Evolutionary conservation across 164 flowering plant genomes (phyloP).

Genomic region (Santalum album): DNA sequence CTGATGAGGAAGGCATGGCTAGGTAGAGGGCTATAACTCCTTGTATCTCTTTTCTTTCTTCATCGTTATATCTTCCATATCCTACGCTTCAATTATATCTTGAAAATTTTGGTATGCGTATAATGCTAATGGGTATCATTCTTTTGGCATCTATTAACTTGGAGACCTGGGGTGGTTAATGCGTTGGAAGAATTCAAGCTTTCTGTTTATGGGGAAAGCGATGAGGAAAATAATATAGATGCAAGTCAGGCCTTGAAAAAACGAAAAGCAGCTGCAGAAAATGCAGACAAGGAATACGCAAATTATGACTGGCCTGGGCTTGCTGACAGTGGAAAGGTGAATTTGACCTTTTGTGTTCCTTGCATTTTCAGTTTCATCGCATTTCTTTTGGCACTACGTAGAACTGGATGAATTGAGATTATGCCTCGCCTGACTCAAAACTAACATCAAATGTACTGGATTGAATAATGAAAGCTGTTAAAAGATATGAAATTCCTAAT

Average conservation of each 20-base stretch:
- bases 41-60: background rate
- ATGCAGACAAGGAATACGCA: conserved; percentile 41
- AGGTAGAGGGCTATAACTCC: conserved; percentile 31
- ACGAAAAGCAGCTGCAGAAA: conserved; percentile 59
- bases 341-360: background rate
- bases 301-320: conserved; percentile 76
- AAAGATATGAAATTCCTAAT: no score
- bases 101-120: background rate
- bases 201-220: conserved; percentile 74
- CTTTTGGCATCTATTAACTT: conserved; percentile 5
- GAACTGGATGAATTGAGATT: background rate
- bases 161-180: conserved; percentile 67
- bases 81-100: no score
- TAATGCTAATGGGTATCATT: background rate
- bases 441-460: no score
- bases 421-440: no score
- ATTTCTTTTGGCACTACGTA: no score
- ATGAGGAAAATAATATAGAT: conserved; percentile 38
- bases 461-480: no score
- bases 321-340: conserved; percentile 82
- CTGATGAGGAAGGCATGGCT: conserved; percentile 95
- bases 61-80: no score
- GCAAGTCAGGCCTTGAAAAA: conserved; percentile 49
- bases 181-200: conserved; percentile 77
- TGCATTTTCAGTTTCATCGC: background rate